Conservation (phyloP, 2,329 filamentous ascomycete genomes). For the Bipolaris cookei region DNA sequence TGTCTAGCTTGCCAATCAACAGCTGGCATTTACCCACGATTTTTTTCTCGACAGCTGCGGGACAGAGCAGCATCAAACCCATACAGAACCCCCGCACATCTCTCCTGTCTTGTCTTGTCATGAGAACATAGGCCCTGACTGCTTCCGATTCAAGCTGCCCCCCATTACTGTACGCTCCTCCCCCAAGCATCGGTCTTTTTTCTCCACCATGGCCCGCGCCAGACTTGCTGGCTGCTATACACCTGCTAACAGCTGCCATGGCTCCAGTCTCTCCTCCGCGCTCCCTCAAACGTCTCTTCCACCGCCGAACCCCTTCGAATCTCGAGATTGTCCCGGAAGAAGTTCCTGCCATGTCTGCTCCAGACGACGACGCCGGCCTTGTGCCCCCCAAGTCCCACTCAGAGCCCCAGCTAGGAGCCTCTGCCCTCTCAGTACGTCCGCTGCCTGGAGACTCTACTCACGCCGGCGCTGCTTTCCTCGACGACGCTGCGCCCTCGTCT, state of each 20-base stretch:
- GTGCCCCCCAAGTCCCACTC: slow-evolving; percentile 35
- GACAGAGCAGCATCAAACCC: slow-evolving; percentile 3
- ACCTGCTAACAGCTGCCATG: slow-evolving; percentile 39
- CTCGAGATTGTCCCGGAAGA: slow-evolving; percentile 43
- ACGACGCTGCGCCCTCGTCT: slow-evolving; percentile 55
- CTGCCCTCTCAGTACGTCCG: slow-evolving; percentile 32
- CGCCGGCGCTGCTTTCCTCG: slow-evolving; percentile 34
- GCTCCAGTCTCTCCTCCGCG: slow-evolving; percentile 40
- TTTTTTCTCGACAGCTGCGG: slow-evolving; percentile 8
- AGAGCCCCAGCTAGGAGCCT: slow-evolving; percentile 40
- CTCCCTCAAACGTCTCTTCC: slow-evolving; percentile 27
- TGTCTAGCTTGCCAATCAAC: slow-evolving; percentile 39
- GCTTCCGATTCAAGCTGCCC: slow-evolving; percentile 16
- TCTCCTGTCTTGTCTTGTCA: slow-evolving; percentile 32
- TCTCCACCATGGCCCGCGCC: slow-evolving; percentile 15
- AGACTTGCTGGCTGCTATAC: slow-evolving; percentile 8
- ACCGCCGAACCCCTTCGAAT: slow-evolving; percentile 40
- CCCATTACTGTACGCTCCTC: slow-evolving; percentile 29
- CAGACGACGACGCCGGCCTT: slow-evolving; percentile 20
- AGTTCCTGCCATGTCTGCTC: slow-evolving; percentile 36
- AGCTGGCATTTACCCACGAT: slow-evolving; percentile 38
- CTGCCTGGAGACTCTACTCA: slow-evolving; percentile 37
- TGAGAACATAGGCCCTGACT: slow-evolving; percentile 32
- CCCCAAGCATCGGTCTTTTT: slow-evolving; percentile 2
- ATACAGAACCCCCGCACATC: slow-evolving; percentile 19